A percentile compares a stretch with the other conserved stretches of the same genome.
phyloP scores from a whole-genome alignment of 345 rosid species.

The Nephelium lappaceum region DNA sequence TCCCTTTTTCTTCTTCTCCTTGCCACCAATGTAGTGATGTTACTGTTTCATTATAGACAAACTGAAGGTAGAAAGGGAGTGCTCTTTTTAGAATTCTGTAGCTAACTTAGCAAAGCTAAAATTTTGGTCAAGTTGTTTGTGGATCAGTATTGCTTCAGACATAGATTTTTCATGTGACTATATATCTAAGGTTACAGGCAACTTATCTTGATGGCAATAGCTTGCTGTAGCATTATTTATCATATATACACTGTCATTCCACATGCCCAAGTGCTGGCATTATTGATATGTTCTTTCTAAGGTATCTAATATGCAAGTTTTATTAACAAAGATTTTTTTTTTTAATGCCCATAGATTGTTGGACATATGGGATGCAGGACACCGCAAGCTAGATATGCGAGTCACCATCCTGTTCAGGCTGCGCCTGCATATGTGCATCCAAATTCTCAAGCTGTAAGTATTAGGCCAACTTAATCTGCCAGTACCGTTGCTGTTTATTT shows the following conservation, averaged over 20 bases:
- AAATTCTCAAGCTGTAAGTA: conserved; percentile 63
- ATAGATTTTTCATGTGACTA: background rate
- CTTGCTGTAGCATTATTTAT: background rate
- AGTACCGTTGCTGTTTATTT: background rate
- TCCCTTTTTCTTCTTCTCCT: background rate
- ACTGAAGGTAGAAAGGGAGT: background rate
- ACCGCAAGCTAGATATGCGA: conserved; percentile 56
- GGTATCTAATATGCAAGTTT: background rate
- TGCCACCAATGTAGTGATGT: background rate
- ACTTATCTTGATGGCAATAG: background rate
- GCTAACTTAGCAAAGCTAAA: background rate
- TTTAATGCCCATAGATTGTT: conserved; percentile 38
- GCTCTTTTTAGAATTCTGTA: background rate
- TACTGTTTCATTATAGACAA: background rate
- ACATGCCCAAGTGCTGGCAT: background rate
- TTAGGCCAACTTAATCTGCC: conserved; percentile 10
- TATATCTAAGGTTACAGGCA: background rate
- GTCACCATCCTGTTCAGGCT: conserved; percentile 67
- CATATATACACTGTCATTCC: background rate
- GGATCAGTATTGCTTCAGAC: background rate
- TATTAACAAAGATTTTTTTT: conserved; percentile 15
- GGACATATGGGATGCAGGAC: conserved; percentile 66
- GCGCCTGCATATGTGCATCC: conserved; percentile 62
- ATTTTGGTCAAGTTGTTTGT: background rate
- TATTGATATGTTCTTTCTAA: background rate